Base-by-base conservation (phyloP, 805 yeast genomes). In the Starmerella asiatica region DNA sequence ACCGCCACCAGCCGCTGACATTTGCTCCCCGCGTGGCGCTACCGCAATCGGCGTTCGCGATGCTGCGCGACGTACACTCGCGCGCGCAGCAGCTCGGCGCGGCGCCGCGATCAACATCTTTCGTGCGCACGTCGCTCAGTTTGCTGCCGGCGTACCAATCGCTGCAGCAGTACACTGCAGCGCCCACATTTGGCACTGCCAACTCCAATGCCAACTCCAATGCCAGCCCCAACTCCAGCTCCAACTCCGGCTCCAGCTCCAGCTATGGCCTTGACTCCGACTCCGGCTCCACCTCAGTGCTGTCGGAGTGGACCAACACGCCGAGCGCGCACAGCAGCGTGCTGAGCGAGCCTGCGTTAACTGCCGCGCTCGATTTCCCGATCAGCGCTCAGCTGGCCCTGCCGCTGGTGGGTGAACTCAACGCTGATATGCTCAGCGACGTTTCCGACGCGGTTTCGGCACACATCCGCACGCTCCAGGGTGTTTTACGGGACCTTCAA, bases 321-420 rank as follows among this genome's bases (percentile, higher is more conserved):
- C n/a, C n/a, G n/a, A 24, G 14, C 28, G 28, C 9, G 28, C 14
- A 24, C 14, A 8, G 8, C 32, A 30, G 32, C 21, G 20, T 6
- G 12, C 20, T 15, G 32, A 30, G 20, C 17, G 14, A 9, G 6
- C 12, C 14, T 21, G 20, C 11, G 8, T 17, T 23, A 3, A 19
- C 41, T 4, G 45, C 53, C 2, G 54, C 45, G 44, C 74, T 75
- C 31, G 84, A 78, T 48, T 78, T 81, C 50, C 62, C 60, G 29
- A 45, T 76, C 19, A 50, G 57, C 15, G 69, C 74, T 36, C 53
- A 54, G 2, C 42, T 66, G 31, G 39, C 56, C 17, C 52, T 68
- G 34, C 65, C 70, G n/a, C 47, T 64, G n/a, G 57, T 62, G 39
- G 54, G 63, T 33, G 54, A 49, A 21, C 61, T 73, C 40, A 67